Conservation (phyloP, 768 basidiomycete species). For the Russula lepida region DNA sequence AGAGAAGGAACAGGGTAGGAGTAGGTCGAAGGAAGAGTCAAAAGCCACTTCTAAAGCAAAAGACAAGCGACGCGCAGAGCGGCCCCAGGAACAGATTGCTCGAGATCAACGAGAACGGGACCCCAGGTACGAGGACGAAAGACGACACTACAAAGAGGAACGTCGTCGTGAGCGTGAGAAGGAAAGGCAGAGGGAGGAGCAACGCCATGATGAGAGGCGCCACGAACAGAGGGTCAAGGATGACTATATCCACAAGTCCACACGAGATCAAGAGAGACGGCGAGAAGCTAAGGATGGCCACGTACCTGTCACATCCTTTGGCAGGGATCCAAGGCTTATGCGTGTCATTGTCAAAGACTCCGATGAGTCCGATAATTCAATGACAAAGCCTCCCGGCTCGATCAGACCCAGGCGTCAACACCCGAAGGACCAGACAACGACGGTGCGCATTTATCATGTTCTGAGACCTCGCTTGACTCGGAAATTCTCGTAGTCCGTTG, state of each 20-base stretch:
- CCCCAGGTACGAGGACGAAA: constrained; percentile 13
- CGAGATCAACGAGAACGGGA: constrained; percentile 21
- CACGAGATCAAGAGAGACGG: constrained; percentile 12
- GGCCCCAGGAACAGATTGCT: constrained; percentile 15
- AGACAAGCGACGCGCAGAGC: constrained; percentile 20
- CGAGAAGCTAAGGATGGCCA: constrained; percentile 19
- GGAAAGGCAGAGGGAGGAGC: constrained; percentile 20
- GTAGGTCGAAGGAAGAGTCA: constrained; percentile 2
- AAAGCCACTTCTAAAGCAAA: constrained; percentile 10
- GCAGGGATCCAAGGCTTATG: constrained; percentile 15
- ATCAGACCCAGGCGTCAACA: constrained; percentile 15
- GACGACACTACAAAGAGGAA: constrained; percentile 20
- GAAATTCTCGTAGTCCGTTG: neutral
- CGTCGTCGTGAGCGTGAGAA: constrained; percentile 19
- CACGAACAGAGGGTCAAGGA: constrained; percentile 20
- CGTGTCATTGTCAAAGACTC: constrained; percentile 20
- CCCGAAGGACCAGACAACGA: constrained; percentile 4
- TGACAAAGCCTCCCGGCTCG: constrained; percentile 9
- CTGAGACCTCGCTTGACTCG: neutral
- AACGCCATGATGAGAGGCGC: constrained; percentile 18
- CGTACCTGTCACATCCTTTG: constrained; percentile 11
- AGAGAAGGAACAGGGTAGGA: constrained; percentile 8
- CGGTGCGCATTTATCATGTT: neutral
- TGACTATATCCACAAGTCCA: constrained; percentile 8
- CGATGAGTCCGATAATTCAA: constrained; percentile 21